Conservation (phyloP, 2,329 filamentous ascomycete species). For the Paramyrothecium roridum region DNA sequence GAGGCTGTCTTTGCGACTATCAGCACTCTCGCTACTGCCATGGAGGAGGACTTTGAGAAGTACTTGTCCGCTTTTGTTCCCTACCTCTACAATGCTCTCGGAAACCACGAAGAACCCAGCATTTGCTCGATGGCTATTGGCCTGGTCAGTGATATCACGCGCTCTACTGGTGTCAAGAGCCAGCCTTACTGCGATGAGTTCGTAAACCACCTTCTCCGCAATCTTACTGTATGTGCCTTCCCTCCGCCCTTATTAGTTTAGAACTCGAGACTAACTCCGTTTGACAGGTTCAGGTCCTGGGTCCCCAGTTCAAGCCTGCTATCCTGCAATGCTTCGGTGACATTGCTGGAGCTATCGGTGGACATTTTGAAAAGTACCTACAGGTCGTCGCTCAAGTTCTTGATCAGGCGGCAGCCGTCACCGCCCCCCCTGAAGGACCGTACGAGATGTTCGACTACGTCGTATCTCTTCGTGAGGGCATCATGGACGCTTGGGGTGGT, state of each 20-base stretch:
- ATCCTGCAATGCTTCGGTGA: constrained; percentile 98
- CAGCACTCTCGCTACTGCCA: constrained; percentile 83
- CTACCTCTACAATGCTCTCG: constrained; percentile 89
- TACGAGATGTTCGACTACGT: constrained; percentile 98
- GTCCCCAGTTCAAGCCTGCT: constrained; percentile 90
- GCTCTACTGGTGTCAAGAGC: constrained; percentile 83
- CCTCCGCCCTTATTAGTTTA: not conserved
- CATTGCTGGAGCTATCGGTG: constrained; percentile 90
- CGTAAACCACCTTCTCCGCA: constrained; percentile 96
- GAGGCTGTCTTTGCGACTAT: constrained; percentile 92
- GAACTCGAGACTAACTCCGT: no score
- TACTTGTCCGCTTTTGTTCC: constrained; percentile 97
- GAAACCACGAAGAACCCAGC: constrained; percentile 91
- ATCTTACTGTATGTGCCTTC: constrained; percentile 64
- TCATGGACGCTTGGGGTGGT: constrained; percentile 98
- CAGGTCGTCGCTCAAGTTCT: constrained; percentile 90
- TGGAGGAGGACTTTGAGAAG: constrained; percentile 90
- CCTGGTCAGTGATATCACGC: constrained; percentile 92
- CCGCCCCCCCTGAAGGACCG: constrained; percentile 72
- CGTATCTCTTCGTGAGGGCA: constrained; percentile 89
- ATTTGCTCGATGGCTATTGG: constrained; percentile 97
- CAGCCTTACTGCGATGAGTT: constrained; percentile 96
- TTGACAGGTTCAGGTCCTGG: no score
- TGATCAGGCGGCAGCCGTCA: constrained; percentile 86
- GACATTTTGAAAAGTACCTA: constrained; percentile 89